Base-by-base conservation (phyloP, 345 rosid species). In the Reutealis trisperma region DNA sequence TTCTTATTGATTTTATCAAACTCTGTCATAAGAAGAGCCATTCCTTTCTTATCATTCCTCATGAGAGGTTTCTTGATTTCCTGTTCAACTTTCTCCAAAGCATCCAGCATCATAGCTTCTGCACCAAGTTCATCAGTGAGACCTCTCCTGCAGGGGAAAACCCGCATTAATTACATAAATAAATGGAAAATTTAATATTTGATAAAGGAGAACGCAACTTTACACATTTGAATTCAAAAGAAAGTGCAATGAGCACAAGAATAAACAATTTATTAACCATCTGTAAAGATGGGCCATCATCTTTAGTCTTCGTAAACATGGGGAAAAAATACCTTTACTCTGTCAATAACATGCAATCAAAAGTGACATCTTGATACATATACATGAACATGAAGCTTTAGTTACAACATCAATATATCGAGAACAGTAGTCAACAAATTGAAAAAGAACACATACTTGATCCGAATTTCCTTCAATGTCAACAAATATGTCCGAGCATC, bases 41-140 rank as follows among this genome's bases (percentile, higher is more conserved):
- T 94, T 80, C 89, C 94, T 85, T 91, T 88, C 94, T 92, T 88
- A 77, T 96, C 99, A 52, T 85, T 78, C 89, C 98, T 91, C 94
- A 96, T 70, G 55, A 96, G 94, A 85, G 98, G 98, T 79, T 92
- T 91, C 88, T 96, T 94, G 34, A 92, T 86, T 73, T 96, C 96
- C 42, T 88, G 91, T 72, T 96, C 99, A 71, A 94, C 89, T 83
- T 96, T 96, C 71, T 94, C 99, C 81, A 96, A 75, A 66, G 98
- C 97, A 78, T 91, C 97, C 77, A 96, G 88, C 97, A 92, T 94
- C 99, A 92, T 88, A 73, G 89, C 89, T 90, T 96, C 99, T 11
- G 88, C 91, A 84, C 98, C 98, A 63, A 87, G 89, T 75, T 91
- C 97, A 84, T 94, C 98, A 71, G 61, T 73, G 67, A 96, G 88